Evolutionary conservation across 2,329 filamentous ascomycete species (phyloP), one percentile per base, ranked within the genome.

Genomic region (Verticillium klebahnii): DNA sequence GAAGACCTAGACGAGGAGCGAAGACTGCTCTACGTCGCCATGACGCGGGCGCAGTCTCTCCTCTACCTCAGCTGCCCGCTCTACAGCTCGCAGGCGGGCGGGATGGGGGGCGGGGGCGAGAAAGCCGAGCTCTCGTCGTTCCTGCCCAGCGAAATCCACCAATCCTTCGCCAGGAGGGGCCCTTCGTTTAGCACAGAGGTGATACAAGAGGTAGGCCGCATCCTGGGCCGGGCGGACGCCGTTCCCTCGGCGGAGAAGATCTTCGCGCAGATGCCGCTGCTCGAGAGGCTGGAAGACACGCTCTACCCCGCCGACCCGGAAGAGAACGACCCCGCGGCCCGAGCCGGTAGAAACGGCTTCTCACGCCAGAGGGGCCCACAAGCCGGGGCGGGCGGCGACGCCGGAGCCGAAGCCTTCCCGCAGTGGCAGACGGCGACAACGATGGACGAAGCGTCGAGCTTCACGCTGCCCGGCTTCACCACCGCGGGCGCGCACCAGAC

Each of bases 1-100:
- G 93, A 97, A 56, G 92, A 98, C 71, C 81, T 83, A 3, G 89
- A 94, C 61, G 94, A 99, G 74, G 94, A 99, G 73, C 83, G 95
- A 63, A 84, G 94, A 32, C 77, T 99, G 56, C 80, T 99, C 0
- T 99, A 98, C 69, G 95, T 99, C 15, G 94, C 93, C 32, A 98
- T 99, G 93, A 99, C 94, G 3, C 83, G 94, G 72, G 94, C 95
- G 7, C 89, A 98, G 72, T 89, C 87, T 1, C 76, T 98, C 34
- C 78, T 99, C 1, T 97, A 97, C 69, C 80, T 98, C 60, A 97
- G 92, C 72, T 91, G 87, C 66, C 92, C 93, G 0, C 74, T 88
- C 40, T 88, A 87, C 67, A 19, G 50, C 29, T 31, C n/a, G 6
- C 88, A 86, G 63, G 86, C 88, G 8, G 83, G 85, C 61, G 78